A percentile compares a stretch with the other conserved stretches of the same genome.
Evolutionary conservation across 2,329 filamentous ascomycete genomes (phyloP).

Genomic region (Madurella mycetomatis): DNA sequence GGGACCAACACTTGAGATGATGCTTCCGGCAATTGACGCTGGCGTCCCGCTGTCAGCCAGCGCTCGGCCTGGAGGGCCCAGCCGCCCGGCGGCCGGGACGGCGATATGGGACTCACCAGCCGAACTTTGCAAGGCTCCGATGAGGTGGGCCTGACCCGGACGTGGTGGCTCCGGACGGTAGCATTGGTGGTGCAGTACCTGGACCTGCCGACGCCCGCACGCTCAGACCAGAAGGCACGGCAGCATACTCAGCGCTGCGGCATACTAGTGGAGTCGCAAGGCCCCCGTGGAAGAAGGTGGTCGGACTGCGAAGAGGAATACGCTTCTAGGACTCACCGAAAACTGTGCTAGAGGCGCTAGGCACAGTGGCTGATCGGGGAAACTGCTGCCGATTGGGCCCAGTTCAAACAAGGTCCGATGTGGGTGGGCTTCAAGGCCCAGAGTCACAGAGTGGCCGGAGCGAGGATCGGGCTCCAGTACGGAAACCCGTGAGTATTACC

Average conservation of each 20-base stretch:
- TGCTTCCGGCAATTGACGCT: slow-evolving; percentile 46
- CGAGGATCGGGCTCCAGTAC: no score
- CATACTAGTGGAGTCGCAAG: neutral
- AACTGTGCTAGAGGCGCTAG: neutral
- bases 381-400: slow-evolving; percentile 5
- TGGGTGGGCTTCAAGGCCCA: no score
- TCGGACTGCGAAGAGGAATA: neutral
- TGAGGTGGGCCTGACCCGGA: slow-evolving; percentile 8
- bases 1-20: slow-evolving; percentile 42
- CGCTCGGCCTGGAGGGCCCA: neutral
- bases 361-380: slow-evolving; percentile 10
- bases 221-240: slow-evolving; percentile 1
- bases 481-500: no score
- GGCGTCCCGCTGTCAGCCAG: slow-evolving; percentile 7
- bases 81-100: neutral
- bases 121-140: slow-evolving; percentile 16
- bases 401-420: neutral
- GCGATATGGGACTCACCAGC: slow-evolving; percentile 16
- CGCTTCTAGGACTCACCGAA: neutral
- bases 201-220: slow-evolving; percentile 5
- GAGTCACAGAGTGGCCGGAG: no score
- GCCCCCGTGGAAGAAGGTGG: neutral
- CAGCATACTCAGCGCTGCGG: slow-evolving; percentile 7
- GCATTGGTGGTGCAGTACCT: slow-evolving; percentile 12
- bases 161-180: slow-evolving; percentile 1